A percentile compares a stretch with the other conserved stretches of the same genome.
phyloP scores from a whole-genome alignment of 495 filamentous ascomycete genomes.

The Schizothecium vesticola region DNA sequence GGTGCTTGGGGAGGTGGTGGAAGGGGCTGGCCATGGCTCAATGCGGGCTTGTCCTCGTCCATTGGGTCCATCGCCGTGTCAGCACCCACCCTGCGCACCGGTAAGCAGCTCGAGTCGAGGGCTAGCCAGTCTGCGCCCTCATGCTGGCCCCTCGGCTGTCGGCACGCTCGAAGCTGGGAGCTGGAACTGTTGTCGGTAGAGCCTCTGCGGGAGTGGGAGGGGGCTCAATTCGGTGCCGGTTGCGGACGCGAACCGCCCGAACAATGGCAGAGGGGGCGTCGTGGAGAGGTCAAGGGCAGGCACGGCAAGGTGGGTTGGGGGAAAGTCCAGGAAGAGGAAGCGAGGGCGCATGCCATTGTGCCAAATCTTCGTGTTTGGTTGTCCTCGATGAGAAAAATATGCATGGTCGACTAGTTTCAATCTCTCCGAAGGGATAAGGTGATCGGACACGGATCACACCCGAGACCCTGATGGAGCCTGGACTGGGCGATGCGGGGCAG shows the following conservation, averaged over 20 bases:
- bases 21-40: constrained; percentile 1
- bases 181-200: background rate
- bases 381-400: background rate
- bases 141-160: constrained; percentile 4
- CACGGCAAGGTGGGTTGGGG: background rate
- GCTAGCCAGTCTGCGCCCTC: constrained; percentile 4
- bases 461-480: background rate
- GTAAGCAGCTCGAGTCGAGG: constrained; percentile 1
- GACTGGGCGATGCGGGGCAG: background rate
- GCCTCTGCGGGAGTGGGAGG: background rate
- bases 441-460: background rate
- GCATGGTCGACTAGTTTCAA: background rate
- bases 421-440: background rate
- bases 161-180: background rate
- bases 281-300: background rate
- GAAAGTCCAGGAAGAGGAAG: no score
- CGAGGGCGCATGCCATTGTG: background rate
- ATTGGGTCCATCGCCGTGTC: constrained; percentile 21
- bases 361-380: background rate
- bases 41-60: constrained; percentile 20
- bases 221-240: background rate
- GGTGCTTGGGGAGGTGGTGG: background rate
- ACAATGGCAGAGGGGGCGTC: background rate
- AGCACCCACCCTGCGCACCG: background rate
- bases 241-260: background rate